A percentile compares a stretch with the other conserved stretches of the same genome.
Conservation (phyloP, 176 grass and related monocot genomes). For the Lolium multiflorum region DNA sequence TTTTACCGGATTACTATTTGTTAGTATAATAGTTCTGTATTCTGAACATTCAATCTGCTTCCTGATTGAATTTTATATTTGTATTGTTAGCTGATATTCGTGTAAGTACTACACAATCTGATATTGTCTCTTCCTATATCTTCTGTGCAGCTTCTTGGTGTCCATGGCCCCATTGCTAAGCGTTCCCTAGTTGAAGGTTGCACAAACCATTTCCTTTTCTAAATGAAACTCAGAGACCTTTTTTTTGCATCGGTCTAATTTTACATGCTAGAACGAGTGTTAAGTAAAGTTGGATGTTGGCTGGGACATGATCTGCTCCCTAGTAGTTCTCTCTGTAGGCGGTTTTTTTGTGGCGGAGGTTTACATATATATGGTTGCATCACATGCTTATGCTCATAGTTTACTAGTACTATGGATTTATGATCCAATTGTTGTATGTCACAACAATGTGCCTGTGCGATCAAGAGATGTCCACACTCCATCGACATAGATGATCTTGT, state of each 20-base stretch:
- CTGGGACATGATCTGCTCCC: neutral
- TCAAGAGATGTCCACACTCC: no score
- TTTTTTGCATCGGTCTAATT: constrained; percentile 25
- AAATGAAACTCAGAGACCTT: neutral
- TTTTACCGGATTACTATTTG: neutral
- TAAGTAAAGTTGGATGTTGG: neutral
- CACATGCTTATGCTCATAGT: no score
- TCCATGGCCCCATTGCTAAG: no score
- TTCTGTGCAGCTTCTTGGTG: no score
- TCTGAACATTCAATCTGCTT: neutral
- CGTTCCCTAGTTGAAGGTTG: neutral
- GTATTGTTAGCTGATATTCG: neutral
- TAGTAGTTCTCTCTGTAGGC: neutral
- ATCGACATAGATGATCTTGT: no score
- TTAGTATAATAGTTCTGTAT: constrained; percentile 6
- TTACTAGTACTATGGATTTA: no score
- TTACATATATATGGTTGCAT: constrained; percentile 28
- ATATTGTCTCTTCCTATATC: no score
- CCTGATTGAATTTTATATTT: neutral
- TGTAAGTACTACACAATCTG: neutral
- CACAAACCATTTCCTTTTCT: neutral
- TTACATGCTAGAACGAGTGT: neutral
- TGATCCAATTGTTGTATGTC: no score
- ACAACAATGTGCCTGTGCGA: no score
- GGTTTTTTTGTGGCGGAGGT: constrained; percentile 4